These are phyloP conservation scores for Erythrophleum ivorense DNA, from an alignment of 331 rosid species.

Conservation along the genomic window DNA sequence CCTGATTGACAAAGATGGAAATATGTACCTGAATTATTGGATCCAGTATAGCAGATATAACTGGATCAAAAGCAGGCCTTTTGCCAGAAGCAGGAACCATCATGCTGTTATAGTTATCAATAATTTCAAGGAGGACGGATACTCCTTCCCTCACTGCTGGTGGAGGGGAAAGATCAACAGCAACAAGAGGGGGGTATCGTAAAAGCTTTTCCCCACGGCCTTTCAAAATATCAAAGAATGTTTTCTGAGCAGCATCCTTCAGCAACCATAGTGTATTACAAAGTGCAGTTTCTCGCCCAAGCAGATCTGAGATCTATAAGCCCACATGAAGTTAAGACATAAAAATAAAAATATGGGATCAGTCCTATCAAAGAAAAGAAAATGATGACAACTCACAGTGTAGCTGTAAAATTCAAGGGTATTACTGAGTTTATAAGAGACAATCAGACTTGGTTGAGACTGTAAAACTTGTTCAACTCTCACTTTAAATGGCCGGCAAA, in stretches of 20 bases:
- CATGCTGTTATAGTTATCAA: conserved; percentile 79
- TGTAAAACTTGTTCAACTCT: conserved; percentile 98
- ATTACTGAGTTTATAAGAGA: conserved; percentile 88
- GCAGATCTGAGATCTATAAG: conserved; percentile 84
- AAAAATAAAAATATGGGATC: conserved; percentile 4
- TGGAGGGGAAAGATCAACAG: conserved; percentile 96
- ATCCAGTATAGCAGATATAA: conserved; percentile 87
- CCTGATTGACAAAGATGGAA: conserved; percentile 27
- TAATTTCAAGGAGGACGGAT: conserved; percentile 88
- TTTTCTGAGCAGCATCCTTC: conserved; percentile 93
- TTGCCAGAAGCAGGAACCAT: conserved; percentile 86
- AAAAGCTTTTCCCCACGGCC: conserved; percentile 90
- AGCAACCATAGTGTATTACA: conserved; percentile 85
- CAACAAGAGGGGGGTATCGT: conserved; percentile 92
- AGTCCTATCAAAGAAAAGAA: conserved; percentile 9
- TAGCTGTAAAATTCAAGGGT: conserved; percentile 93
- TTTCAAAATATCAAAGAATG: conserved; percentile 91
- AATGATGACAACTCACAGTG: conserved; percentile 68
- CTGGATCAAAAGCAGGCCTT: conserved; percentile 83
- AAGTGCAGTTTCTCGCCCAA: conserved; percentile 90
- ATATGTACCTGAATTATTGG: conserved; percentile 87
- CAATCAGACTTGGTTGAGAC: conserved; percentile 89
- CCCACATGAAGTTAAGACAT: conserved; percentile 41
- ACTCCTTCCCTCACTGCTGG: conserved; percentile 97
- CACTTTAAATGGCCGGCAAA: conserved; percentile 97